phyloP scores from a whole-genome alignment of 495 filamentous ascomycete species.

The Hypoxylon intermedium region DNA sequence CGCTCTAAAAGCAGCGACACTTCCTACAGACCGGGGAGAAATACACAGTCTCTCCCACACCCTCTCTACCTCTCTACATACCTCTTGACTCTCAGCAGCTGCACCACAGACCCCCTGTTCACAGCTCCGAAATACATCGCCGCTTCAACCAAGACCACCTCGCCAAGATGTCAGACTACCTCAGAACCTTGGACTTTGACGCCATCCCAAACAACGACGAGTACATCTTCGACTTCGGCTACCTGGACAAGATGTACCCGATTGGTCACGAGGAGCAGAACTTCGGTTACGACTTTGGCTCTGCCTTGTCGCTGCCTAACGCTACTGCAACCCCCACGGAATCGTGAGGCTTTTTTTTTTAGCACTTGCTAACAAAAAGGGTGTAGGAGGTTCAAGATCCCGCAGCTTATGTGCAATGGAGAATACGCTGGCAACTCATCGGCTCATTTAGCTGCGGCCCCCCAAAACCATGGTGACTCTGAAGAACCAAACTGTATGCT shows the following conservation, averaged over 20 bases:
- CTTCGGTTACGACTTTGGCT: conserved; percentile 56
- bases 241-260: conserved; percentile 45
- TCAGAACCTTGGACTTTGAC: conserved; percentile 80
- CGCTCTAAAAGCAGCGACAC: conserved; percentile 16
- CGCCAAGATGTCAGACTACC: conserved; percentile 54
- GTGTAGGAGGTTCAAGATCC: conserved; percentile 21
- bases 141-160: conserved; percentile 24
- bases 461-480: neutral
- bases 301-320: conserved; percentile 50
- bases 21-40: conserved; percentile 15
- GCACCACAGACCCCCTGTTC: neutral
- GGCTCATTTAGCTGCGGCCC: neutral
- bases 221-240: conserved; percentile 69
- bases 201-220: conserved; percentile 79
- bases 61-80: neutral
- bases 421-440: neutral
- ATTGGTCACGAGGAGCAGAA: conserved; percentile 29
- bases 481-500: too few species aligned
- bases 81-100: neutral
- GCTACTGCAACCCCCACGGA: conserved; percentile 19
- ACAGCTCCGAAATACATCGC: conserved; percentile 16
- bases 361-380: conserved; percentile 46
- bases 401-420: neutral
- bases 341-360: conserved; percentile 46
- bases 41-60: conserved; percentile 19